Conservation (phyloP, 108 stramenopile species). For the Bacterosira constricta region DNA sequence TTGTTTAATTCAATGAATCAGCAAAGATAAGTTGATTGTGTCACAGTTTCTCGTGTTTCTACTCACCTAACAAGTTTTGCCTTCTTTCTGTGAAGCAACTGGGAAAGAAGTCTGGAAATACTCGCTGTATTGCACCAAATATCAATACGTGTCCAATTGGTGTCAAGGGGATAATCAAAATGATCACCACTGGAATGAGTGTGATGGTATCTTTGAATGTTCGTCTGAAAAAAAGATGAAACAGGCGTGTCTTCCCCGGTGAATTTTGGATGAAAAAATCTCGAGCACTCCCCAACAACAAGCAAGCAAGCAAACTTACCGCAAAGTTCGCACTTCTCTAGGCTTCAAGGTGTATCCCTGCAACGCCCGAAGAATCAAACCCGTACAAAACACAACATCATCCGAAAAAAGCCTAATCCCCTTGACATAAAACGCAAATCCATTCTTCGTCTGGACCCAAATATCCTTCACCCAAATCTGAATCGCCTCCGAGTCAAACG, state of each 20-base stretch:
- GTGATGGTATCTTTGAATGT: constrained; percentile 95
- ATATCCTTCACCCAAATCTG: constrained; percentile 65
- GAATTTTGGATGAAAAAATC: no score
- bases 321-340: constrained; percentile 92
- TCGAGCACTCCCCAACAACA: background rate
- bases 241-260: no score
- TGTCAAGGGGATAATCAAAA: constrained; percentile 93
- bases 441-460: constrained; percentile 66
- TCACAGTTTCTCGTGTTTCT: background rate
- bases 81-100: constrained; percentile 95
- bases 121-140: constrained; percentile 95
- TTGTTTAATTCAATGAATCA: no score
- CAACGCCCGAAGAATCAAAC: constrained; percentile 81
- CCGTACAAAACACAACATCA: constrained; percentile 83
- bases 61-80: constrained; percentile 84
- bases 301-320: constrained; percentile 58
- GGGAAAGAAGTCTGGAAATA: constrained; percentile 98
- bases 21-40: no score
- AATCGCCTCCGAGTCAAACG: constrained; percentile 78
- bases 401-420: constrained; percentile 78
- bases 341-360: constrained; percentile 95
- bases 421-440: constrained; percentile 83
- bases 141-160: constrained; percentile 97
- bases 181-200: constrained; percentile 95
- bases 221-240: constrained; percentile 63